Evolutionary conservation across 306 rosid species (phyloP).

Genomic region (Malus fusca): DNA sequence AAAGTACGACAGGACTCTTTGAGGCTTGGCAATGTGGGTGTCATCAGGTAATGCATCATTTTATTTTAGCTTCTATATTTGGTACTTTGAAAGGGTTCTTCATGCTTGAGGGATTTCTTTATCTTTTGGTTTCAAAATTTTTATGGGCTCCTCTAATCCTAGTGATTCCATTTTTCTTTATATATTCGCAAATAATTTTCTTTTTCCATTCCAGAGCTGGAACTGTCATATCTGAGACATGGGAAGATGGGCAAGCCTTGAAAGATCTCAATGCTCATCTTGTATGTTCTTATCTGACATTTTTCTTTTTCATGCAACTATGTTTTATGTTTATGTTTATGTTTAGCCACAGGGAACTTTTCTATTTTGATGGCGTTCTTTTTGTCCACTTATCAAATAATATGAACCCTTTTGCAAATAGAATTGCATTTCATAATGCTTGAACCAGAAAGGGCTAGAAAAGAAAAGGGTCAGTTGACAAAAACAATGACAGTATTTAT

Average conservation of each 20-base stretch:
- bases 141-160: not conserved
- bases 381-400: not conserved
- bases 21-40: conserved; percentile 98
- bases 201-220: conserved; percentile 74
- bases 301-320: not conserved
- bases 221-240: conserved; percentile 90
- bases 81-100: not conserved
- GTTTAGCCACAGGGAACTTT: not conserved
- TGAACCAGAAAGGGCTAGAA: not conserved
- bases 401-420: not conserved
- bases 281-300: conserved; percentile 46
- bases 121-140: not conserved
- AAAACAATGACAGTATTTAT: not conserved
- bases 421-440: not conserved
- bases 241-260: conserved; percentile 99
- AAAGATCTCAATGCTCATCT: conserved; percentile 89
- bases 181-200: not conserved
- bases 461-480: not conserved
- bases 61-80: not conserved
- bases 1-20: conserved; percentile 95
- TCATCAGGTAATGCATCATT: conserved; percentile 56
- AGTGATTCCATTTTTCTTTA: conserved; percentile 7
- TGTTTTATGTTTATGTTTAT: not conserved
- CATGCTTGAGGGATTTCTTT: not conserved
- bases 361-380: not conserved